Evolutionary conservation across 768 basidiomycete genomes (phyloP).

Genomic region (Amanita jacksonii): DNA sequence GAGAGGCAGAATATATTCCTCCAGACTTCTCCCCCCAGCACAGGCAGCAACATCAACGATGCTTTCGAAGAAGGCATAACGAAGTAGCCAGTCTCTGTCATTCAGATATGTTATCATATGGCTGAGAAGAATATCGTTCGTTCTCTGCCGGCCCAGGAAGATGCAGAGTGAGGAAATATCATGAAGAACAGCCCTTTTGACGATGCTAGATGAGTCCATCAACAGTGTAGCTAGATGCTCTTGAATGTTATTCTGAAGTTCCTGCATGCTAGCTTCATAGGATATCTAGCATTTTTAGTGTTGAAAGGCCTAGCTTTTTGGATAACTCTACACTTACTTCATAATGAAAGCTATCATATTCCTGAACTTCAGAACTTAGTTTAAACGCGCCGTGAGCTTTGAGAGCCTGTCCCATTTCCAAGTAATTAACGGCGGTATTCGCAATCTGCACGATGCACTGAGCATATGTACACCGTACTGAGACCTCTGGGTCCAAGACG

Average conservation of each 20-base stretch:
- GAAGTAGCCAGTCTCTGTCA: conserved; percentile 86
- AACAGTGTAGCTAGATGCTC: conserved; percentile 82
- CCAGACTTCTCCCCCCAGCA: conserved; percentile 83
- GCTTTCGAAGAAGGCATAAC: conserved; percentile 90
- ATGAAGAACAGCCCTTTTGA: conserved; percentile 84
- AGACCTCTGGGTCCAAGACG: conserved; percentile 74
- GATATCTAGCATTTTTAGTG: too few relatives aligned
- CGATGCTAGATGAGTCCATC: conserved; percentile 80
- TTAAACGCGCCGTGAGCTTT: conserved; percentile 75
- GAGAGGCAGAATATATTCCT: conserved; percentile 94
- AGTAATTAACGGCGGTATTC: conserved; percentile 75
- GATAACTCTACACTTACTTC: conserved; percentile 39
- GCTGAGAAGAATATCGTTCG: conserved; percentile 90
- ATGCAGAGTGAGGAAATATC: conserved; percentile 86
- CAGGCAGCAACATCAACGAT: conserved; percentile 94
- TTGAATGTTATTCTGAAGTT: conserved; percentile 77
- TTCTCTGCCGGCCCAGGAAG: conserved; percentile 87
- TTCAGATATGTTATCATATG: conserved; percentile 84
- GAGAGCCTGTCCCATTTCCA: conserved; percentile 90
- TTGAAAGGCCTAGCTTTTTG: too few relatives aligned
- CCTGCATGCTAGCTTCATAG: conserved; percentile 80
- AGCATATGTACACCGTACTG: conserved; percentile 72
- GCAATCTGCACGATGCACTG: conserved; percentile 81
- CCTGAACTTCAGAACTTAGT: conserved; percentile 51
- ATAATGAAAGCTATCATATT: conserved; percentile 70